These are phyloP conservation scores for Bruguiera sexangula DNA, from an alignment of 345 rosid species.

Conservation along the genomic window DNA sequence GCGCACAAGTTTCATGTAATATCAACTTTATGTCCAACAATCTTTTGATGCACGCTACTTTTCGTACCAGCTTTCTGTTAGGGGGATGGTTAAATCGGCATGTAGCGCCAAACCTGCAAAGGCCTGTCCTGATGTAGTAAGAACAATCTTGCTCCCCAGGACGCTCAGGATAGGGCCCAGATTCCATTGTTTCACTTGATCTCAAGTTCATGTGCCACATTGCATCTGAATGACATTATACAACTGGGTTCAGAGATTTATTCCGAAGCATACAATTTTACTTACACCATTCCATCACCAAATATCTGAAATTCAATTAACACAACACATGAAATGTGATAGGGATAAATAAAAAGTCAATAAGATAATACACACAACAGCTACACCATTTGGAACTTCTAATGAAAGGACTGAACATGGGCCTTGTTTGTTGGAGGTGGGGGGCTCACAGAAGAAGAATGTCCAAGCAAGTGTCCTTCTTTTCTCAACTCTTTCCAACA, in stretches of 20 bases:
- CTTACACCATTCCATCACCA: too few relatives aligned
- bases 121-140: conserved; percentile 95
- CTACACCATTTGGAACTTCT: too few relatives aligned
- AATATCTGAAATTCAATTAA: too few relatives aligned
- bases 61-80: conserved; percentile 83
- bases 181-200: conserved; percentile 62
- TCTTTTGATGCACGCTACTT: conserved; percentile 17
- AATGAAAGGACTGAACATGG: too few relatives aligned
- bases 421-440: too few relatives aligned
- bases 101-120: conserved; percentile 81
- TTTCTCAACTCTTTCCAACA: too few relatives aligned
- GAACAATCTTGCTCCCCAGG: conserved; percentile 97
- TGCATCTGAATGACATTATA: conserved; percentile 51
- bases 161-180: conserved; percentile 75
- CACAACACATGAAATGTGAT: too few relatives aligned
- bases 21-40: conserved; percentile 16
- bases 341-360: too few relatives aligned
- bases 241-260: conserved; percentile 23
- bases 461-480: too few relatives aligned
- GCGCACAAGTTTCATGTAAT: conserved; percentile 6
- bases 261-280: too few relatives aligned
- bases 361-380: too few relatives aligned
- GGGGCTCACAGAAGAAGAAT: too few relatives aligned
- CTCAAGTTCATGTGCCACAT: conserved; percentile 90
- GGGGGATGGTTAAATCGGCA: conserved; percentile 75